Percentiles rank a stretch among this genome's conserved stretches.
Conservation (phyloP, 805 yeast genomes). For the Kodamaea laetipori region DNA sequence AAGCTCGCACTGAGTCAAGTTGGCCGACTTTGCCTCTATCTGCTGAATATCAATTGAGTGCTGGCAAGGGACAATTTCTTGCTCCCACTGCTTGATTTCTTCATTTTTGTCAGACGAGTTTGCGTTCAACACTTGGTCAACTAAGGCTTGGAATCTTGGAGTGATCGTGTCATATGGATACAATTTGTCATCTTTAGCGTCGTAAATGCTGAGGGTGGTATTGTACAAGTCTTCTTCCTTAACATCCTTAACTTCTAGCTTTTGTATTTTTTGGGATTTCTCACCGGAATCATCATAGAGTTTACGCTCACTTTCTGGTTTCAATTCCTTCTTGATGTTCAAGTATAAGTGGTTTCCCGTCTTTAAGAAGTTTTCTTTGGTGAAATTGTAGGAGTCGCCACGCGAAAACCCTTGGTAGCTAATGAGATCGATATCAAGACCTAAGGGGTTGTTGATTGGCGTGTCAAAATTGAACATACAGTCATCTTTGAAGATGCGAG, state of each 20-base stretch:
- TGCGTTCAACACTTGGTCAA: conserved; percentile 52
- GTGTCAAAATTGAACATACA: conserved; percentile 86
- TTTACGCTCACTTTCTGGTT: conserved; percentile 37
- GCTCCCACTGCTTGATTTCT: conserved; percentile 90
- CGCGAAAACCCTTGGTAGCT: conserved; percentile 74
- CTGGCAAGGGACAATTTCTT: conserved; percentile 76
- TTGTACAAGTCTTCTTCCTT: conserved; percentile 65
- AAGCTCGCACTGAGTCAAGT: conserved; percentile 46
- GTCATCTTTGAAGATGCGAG: conserved; percentile 76
- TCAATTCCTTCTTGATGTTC: conserved; percentile 56
- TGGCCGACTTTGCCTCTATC: conserved; percentile 9
- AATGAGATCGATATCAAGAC: conserved; percentile 73
- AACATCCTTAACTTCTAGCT: conserved; percentile 66
- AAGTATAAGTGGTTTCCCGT: conserved; percentile 59
- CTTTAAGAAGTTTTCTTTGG: conserved; percentile 54
- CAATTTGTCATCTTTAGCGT: conserved; percentile 31
- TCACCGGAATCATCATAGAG: conserved; percentile 26
- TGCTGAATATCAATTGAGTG: conserved; percentile 67
- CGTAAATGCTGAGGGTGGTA: conserved; percentile 43
- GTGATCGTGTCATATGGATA: conserved; percentile 28
- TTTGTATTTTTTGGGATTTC: conserved; percentile 51
- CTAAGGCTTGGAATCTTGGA: conserved; percentile 27
- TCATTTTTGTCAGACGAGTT: conserved; percentile 61
- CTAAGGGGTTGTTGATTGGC: conserved; percentile 49
- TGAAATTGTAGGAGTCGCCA: conserved; percentile 45